Evolutionary conservation across 305 asterid genomes (phyloP).

Genomic region (Striga hermonthica): DNA sequence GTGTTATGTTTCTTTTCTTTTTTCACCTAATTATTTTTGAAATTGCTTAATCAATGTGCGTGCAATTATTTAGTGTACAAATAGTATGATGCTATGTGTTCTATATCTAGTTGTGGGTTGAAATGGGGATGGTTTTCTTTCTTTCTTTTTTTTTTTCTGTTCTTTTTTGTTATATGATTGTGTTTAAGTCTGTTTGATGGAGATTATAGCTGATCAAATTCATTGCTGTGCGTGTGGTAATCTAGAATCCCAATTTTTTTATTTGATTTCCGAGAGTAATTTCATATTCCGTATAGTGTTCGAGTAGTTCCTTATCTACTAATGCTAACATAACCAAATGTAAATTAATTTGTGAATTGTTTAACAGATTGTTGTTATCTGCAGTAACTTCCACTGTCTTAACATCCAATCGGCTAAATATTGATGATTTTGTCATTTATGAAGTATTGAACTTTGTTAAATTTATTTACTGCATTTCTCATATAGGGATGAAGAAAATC

Average conservation of each 20-base stretch:
- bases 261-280: slow-evolving; percentile 14
- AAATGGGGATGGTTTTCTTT: slow-evolving; percentile 7
- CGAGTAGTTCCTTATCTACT: background rate
- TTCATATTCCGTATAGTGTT: background rate
- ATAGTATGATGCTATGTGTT: slow-evolving; percentile 18
- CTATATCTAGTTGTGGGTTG: slow-evolving; percentile 16
- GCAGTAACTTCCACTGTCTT: slow-evolving; percentile 9
- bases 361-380: background rate
- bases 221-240: background rate
- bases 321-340: slow-evolving; percentile 2
- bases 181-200: background rate
- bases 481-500: too few relatives aligned
- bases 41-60: slow-evolving; percentile 31
- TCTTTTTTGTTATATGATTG: background rate
- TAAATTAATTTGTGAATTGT: background rate
- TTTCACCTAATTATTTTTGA: background rate
- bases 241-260: background rate
- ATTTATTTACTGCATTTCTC: too few relatives aligned
- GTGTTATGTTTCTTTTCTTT: background rate
- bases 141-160: background rate
- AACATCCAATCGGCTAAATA: background rate
- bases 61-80: slow-evolving; percentile 14
- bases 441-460: background rate
- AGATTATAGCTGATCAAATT: slow-evolving; percentile 13
- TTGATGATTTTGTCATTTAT: background rate